These are phyloP conservation scores for Zangia roseola DNA, from an alignment of 768 basidiomycete species.

Conservation along the genomic window DNA sequence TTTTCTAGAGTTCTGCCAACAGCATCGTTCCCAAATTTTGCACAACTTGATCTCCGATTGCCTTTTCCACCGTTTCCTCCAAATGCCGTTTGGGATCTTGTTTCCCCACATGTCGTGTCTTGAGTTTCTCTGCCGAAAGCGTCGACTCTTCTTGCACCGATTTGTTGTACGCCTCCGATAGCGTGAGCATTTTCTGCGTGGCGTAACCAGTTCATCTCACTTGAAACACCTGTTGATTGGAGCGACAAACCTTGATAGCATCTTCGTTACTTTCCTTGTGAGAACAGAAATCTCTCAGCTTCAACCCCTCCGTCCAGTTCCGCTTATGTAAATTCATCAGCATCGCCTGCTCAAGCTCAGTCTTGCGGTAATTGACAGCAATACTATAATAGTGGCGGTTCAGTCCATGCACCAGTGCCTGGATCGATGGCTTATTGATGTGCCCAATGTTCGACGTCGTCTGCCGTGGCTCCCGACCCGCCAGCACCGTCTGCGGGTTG, in stretches of 20 bases:
- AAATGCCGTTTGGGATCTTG: slow-evolving; percentile 98
- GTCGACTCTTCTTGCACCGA: slow-evolving; percentile 98
- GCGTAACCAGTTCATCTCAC: slow-evolving; percentile 18
- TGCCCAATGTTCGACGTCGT: slow-evolving; percentile 98
- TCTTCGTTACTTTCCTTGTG: slow-evolving; percentile 90
- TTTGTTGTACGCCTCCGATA: slow-evolving; percentile 95
- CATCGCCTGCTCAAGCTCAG: slow-evolving; percentile 97
- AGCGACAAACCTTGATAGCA: slow-evolving; percentile 79
- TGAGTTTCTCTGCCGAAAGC: slow-evolving; percentile 88
- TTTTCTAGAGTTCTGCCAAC: slow-evolving; percentile 76
- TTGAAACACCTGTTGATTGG: slow-evolving; percentile 13
- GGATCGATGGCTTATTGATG: slow-evolving; percentile 99
- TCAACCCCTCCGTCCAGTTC: slow-evolving; percentile 98
- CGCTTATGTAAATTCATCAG: slow-evolving; percentile 98
- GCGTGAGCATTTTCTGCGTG: slow-evolving; percentile 70
- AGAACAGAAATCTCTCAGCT: slow-evolving; percentile 83
- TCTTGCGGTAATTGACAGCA: slow-evolving; percentile 97
- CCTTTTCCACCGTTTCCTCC: slow-evolving; percentile 96
- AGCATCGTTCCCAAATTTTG: slow-evolving; percentile 95
- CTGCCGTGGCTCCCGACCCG: slow-evolving; percentile 93
- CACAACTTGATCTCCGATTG: slow-evolving; percentile 96
- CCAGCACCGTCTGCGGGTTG: slow-evolving; percentile 84
- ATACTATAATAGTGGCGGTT: slow-evolving; percentile 99
- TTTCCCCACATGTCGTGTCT: slow-evolving; percentile 96
- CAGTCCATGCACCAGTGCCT: slow-evolving; percentile 95